These are phyloP conservation scores for Epichloe uncinata DNA, from an alignment of 2,329 filamentous ascomycete genomes.

Conservation along the genomic window DNA sequence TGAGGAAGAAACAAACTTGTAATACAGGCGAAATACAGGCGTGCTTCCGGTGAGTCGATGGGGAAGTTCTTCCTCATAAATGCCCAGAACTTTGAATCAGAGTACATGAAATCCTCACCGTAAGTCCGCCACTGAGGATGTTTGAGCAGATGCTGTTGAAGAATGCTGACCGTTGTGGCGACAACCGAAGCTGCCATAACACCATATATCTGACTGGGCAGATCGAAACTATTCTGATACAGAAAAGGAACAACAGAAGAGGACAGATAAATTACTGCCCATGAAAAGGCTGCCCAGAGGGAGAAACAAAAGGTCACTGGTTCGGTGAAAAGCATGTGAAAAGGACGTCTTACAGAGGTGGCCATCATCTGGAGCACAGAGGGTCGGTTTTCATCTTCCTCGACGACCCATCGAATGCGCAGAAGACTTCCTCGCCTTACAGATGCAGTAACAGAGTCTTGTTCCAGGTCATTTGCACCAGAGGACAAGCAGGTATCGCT, in stretches of 20 bases:
- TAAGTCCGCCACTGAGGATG: constrained; percentile 22
- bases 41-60: constrained; percentile 52
- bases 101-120: constrained; percentile 10
- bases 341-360: constrained; percentile 64
- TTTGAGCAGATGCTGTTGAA: constrained; percentile 54
- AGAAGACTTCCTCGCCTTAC: constrained; percentile 7
- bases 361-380: constrained; percentile 56
- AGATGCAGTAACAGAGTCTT: background rate
- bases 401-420: constrained; percentile 68
- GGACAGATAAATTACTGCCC: constrained; percentile 78
- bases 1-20: constrained; percentile 62
- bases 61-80: constrained; percentile 33
- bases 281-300: constrained; percentile 79
- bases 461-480: background rate
- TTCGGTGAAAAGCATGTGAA: constrained; percentile 63
- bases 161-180: constrained; percentile 55
- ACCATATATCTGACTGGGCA: constrained; percentile 58
- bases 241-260: constrained; percentile 72
- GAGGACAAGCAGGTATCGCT: background rate
- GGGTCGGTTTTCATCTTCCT: constrained; percentile 61
- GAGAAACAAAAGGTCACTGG: constrained; percentile 78
- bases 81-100: constrained; percentile 26
- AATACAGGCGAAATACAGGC: constrained; percentile 74
- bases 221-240: constrained; percentile 51
- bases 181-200: constrained; percentile 55